Conservation (phyloP, 148 eudicot species). For the Chenopodium quinoa region DNA sequence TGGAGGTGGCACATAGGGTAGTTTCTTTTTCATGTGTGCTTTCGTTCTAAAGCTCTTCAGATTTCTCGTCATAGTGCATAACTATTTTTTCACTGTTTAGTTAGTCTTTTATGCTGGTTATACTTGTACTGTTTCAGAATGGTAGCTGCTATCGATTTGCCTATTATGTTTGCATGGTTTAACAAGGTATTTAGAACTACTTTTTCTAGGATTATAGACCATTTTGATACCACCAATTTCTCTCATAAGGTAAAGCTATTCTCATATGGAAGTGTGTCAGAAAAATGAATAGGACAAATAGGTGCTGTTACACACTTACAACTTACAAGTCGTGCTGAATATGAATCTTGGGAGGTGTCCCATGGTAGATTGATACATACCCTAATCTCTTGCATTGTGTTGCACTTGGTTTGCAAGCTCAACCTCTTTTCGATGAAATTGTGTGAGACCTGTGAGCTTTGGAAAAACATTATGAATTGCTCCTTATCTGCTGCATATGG, state of each 20-base stretch:
- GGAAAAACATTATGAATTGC: not conserved
- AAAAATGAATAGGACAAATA: not conserved
- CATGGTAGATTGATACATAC: not conserved
- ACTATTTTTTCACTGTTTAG: not conserved
- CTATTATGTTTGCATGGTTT: not conserved
- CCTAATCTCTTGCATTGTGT: not conserved
- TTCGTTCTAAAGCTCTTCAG: not conserved
- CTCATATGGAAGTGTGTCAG: not conserved
- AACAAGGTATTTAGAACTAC: not conserved
- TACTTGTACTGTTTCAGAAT: not conserved
- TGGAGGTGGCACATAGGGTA: not conserved
- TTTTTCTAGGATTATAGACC: not conserved
- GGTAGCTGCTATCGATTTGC: not conserved
- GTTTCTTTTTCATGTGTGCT: not conserved
- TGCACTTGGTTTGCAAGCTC: not conserved
- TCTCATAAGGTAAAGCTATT: not conserved
- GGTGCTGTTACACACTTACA: not conserved
- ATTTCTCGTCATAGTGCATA: not conserved
- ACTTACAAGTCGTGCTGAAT: not conserved
- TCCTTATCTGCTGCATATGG: not conserved
- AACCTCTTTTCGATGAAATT: not conserved
- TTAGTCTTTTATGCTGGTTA: not conserved
- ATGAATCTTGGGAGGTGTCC: not conserved
- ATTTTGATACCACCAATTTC: not conserved
- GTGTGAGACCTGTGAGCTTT: not conserved